Evolutionary conservation across 23 red algal species (phyloP), one percentile per base, ranked within the genome.

Genomic region (Gracilaria gracilis): DNA sequence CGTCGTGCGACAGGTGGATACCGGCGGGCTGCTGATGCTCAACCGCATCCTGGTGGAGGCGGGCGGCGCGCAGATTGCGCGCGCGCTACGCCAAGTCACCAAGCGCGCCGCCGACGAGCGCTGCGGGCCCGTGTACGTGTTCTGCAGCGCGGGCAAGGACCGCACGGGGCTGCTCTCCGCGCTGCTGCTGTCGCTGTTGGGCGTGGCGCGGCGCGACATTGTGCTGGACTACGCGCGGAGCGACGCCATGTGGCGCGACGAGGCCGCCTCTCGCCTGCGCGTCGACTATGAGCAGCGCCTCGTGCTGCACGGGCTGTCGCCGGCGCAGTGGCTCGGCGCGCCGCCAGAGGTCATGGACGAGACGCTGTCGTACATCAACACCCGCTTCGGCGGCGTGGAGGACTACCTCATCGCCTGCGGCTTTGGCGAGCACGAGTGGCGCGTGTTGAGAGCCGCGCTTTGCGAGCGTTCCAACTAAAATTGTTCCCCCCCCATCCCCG

Each of bases 131-230:
- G 93, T 90, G 39, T 84, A 84, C 46, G 34, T 95, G 24, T 90
- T 74, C 74, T 95, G 93, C 65, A 69, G 74, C 48, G 93, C 93
- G 11, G 93, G 93, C 21, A 95, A 95, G 72, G 93, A 95, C 37
- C 83, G 93, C 11, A 95, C 93, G 29, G 93, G 93, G 11, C 57
- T 95, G 84, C 86, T 95, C 16, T 79, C 57, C 8, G 93, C 93
- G 24, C 46, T 84, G 23, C 33, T 90, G 39, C 85, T 95, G 12
- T 37, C 13, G 9, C 35, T 84, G 34, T 24, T 84, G 31, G 93
- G 93, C 28, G 93, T 83, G 34, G 23, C 9, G 23, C 51, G 69
- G 24, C 61, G 66, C 8, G 23, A 44, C 28, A 90, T 95, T 59
- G 51, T 95, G 44, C 51, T 19, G 4, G 93, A 95, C 79, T 95